phyloP scores from a whole-genome alignment of 441 rosid genomes.

The Euphorbia schlechtendalii region DNA sequence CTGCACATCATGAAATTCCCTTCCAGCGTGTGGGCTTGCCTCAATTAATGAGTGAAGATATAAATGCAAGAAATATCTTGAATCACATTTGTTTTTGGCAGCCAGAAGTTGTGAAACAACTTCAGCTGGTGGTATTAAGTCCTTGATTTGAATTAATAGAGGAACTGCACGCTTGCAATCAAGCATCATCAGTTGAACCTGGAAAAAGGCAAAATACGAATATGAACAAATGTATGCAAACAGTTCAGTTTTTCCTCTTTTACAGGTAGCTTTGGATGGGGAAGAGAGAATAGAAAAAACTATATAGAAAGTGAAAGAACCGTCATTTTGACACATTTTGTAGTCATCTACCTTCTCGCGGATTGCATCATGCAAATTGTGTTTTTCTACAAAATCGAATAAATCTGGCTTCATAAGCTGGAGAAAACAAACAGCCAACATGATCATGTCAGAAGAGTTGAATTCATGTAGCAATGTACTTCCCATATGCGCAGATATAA shows the following conservation, averaged over 20 bases:
- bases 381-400: slow-evolving; percentile 82
- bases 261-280: neutral
- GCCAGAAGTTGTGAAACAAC: slow-evolving; percentile 67
- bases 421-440: slow-evolving; percentile 14
- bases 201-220: slow-evolving; percentile 27
- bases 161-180: slow-evolving; percentile 82
- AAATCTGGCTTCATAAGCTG: slow-evolving; percentile 96
- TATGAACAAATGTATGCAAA: slow-evolving; percentile 15
- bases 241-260: neutral
- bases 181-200: slow-evolving; percentile 89
- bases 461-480: too few species aligned
- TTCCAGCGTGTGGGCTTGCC: slow-evolving; percentile 77
- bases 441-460: slow-evolving; percentile 12
- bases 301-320: too few species aligned
- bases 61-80: slow-evolving; percentile 76
- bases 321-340: slow-evolving; percentile 5
- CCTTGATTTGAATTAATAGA: slow-evolving; percentile 75
- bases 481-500: too few species aligned
- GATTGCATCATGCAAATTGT: slow-evolving; percentile 72
- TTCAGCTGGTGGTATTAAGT: slow-evolving; percentile 75
- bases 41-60: slow-evolving; percentile 84
- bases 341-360: slow-evolving; percentile 87
- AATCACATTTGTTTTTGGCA: slow-evolving; percentile 58
- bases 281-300: slow-evolving; percentile 1
- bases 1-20: slow-evolving; percentile 97